A percentile compares a stretch with the other conserved stretches of the same genome.
These are phyloP conservation scores for Globisporangium middletonii DNA, from an alignment of 352 stramenopile species.

Conservation along the genomic window DNA sequence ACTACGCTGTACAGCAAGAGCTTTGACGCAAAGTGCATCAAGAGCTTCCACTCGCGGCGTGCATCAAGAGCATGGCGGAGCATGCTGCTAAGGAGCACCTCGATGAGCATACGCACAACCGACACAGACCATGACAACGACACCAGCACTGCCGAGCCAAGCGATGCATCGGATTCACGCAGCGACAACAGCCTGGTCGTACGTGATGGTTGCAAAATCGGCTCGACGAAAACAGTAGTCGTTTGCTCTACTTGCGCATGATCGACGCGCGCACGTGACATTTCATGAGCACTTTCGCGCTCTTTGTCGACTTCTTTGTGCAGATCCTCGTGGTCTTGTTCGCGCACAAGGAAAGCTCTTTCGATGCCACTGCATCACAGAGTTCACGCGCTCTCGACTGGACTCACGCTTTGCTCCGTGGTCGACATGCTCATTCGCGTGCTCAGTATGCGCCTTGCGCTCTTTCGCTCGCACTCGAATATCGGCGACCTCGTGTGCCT, in stretches of 20 bases:
- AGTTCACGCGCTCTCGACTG: constrained; percentile 65
- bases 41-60: too few species aligned
- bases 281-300: constrained; percentile 76
- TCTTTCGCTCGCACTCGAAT: constrained; percentile 78
- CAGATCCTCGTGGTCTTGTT: constrained; percentile 81
- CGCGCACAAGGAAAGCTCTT: constrained; percentile 48
- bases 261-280: constrained; percentile 88
- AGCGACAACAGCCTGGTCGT: constrained; percentile 36
- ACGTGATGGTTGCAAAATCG: too few species aligned
- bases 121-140: too few species aligned
- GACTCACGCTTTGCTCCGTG: constrained; percentile 75
- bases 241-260: constrained; percentile 71
- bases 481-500: constrained; percentile 76
- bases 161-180: constrained; percentile 57
- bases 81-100: too few species aligned
- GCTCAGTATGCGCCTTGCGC: constrained; percentile 57
- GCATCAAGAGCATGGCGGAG: too few species aligned
- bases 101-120: too few species aligned
- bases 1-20: too few species aligned
- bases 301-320: constrained; percentile 84
- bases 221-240: constrained; percentile 4
- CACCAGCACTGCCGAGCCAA: too few species aligned
- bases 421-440: constrained; percentile 80
- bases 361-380: constrained; percentile 54
- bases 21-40: too few species aligned